These are phyloP conservation scores for Lactarius quietus DNA, from an alignment of 768 basidiomycete genomes.

Conservation along the genomic window DNA sequence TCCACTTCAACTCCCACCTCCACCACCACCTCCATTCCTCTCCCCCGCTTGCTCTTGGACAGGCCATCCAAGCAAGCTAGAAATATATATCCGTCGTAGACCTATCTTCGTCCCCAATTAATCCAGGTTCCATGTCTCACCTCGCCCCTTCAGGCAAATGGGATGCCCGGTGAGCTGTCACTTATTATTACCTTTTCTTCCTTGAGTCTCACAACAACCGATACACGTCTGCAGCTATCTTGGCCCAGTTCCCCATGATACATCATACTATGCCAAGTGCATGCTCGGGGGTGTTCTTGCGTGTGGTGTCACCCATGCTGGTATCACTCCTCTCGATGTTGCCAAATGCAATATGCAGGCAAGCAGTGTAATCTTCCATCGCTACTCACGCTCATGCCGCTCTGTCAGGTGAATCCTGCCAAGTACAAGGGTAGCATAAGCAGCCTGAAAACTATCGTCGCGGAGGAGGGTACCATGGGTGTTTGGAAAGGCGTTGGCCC, in stretches of 20 bases:
- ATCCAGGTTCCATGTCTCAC: slow-evolving; percentile 45
- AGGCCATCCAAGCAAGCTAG: slow-evolving; percentile 34
- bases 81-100: slow-evolving; percentile 33
- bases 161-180: slow-evolving; percentile 59
- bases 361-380: slow-evolving; percentile 23
- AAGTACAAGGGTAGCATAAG: slow-evolving; percentile 70
- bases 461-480: slow-evolving; percentile 79
- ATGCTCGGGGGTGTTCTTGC: slow-evolving; percentile 86
- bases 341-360: slow-evolving; percentile 94
- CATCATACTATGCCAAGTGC: slow-evolving; percentile 76
- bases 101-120: slow-evolving; percentile 33
- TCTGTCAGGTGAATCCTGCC: slow-evolving; percentile 60
- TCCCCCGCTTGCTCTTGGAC: slow-evolving; percentile 32
- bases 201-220: neutral
- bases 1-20: slow-evolving; percentile 27
- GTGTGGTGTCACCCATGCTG: slow-evolving; percentile 85
- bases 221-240: slow-evolving; percentile 41
- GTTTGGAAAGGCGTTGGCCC: slow-evolving; percentile 96
- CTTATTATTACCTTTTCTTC: slow-evolving; percentile 12
- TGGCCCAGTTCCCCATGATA: slow-evolving; percentile 74
- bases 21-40: slow-evolving; percentile 28
- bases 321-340: slow-evolving; percentile 83
- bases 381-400: neutral
- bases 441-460: slow-evolving; percentile 60
- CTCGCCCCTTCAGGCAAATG: slow-evolving; percentile 55